Percentiles rank a stretch among this genome's conserved stretches.
These are phyloP conservation scores for Mycoemilia scoparia DNA, from an alignment of 192 early-diverging fungal species.

Conservation along the genomic window DNA sequence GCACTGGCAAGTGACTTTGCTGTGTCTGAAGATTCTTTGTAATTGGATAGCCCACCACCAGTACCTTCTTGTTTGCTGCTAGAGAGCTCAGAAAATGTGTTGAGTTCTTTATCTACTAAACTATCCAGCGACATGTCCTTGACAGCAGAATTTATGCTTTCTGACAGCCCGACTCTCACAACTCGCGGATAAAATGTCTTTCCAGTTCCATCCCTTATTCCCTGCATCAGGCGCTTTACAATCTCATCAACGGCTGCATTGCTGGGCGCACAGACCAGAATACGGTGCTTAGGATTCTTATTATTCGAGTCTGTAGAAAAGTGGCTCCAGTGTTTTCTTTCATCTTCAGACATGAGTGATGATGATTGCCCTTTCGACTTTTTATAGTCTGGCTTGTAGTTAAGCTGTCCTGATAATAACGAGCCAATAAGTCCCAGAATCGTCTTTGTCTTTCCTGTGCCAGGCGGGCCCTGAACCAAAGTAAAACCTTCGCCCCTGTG, in stretches of 20 bases:
- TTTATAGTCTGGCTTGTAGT: background rate
- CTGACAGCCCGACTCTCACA: conserved; percentile 64
- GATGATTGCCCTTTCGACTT: no score
- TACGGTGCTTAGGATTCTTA: no score
- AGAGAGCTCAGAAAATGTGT: conserved; percentile 3
- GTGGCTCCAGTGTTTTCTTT: no score
- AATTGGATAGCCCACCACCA: background rate
- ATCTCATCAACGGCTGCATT: conserved; percentile 96
- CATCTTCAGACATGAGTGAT: background rate
- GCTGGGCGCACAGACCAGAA: conserved; percentile 86
- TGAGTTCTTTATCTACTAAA: conserved; percentile 43
- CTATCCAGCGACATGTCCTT: conserved; percentile 56
- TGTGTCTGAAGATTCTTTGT: background rate
- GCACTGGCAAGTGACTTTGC: conserved; percentile 8
- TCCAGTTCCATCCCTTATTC: conserved; percentile 39
- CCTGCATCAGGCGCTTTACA: conserved; percentile 61
- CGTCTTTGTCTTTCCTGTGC: conserved; percentile 76
- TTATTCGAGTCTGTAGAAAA: conserved; percentile 4
- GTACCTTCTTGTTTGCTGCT: background rate
- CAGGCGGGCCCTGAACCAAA: conserved; percentile 64
- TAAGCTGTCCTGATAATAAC: conserved; percentile 13
- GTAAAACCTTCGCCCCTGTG: conserved; percentile 54
- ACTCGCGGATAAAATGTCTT: conserved; percentile 41
- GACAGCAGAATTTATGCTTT: conserved; percentile 52
- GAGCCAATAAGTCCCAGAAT: conserved; percentile 68